phyloP scores from a whole-genome alignment of 2,329 filamentous ascomycete species.

The Periconia sp. region DNA sequence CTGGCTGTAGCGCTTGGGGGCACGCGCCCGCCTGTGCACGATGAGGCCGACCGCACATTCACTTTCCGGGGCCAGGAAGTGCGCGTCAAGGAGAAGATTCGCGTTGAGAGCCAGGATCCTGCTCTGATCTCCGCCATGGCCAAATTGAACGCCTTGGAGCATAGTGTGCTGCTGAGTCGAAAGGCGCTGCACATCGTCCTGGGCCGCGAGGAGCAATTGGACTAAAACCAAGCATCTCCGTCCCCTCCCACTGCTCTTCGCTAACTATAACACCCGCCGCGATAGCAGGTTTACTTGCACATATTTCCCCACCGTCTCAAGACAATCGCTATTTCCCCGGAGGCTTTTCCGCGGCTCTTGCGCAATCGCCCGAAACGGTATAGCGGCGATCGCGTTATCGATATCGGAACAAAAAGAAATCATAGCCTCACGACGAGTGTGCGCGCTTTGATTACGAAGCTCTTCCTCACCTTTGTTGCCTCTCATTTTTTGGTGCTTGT shows the following conservation, averaged over 20 bases:
- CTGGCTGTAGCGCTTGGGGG: slow-evolving; percentile 56
- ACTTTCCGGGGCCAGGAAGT: slow-evolving; percentile 73
- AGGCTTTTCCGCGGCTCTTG: not conserved
- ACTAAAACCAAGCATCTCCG: too few species aligned
- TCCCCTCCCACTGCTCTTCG: too few species aligned
- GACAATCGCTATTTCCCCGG: not conserved
- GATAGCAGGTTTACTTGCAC: too few species aligned
- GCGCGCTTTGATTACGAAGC: slow-evolving; percentile 2
- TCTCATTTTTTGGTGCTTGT: slow-evolving; percentile 4
- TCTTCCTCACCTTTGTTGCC: not conserved
- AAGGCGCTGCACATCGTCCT: slow-evolving; percentile 79
- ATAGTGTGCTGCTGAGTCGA: slow-evolving; percentile 72
- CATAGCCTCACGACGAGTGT: slow-evolving; percentile 4
- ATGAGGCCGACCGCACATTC: slow-evolving; percentile 79
- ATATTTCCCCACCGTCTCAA: too few species aligned
- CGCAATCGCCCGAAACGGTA: slow-evolving; percentile 13
- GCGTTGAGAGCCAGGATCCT: slow-evolving; percentile 88
- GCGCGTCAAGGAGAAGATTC: slow-evolving; percentile 85
- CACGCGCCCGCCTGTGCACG: slow-evolving; percentile 49
- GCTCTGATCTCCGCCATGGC: slow-evolving; percentile 82
- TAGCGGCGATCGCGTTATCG: slow-evolving; percentile 36
- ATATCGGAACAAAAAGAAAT: slow-evolving; percentile 39
- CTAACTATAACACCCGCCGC: too few species aligned
- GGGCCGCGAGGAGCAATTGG: slow-evolving; percentile 61
- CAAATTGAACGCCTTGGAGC: slow-evolving; percentile 79